Evolutionary conservation across 139 green algal genomes (phyloP).

Genomic region (Gonium pectorale): DNA sequence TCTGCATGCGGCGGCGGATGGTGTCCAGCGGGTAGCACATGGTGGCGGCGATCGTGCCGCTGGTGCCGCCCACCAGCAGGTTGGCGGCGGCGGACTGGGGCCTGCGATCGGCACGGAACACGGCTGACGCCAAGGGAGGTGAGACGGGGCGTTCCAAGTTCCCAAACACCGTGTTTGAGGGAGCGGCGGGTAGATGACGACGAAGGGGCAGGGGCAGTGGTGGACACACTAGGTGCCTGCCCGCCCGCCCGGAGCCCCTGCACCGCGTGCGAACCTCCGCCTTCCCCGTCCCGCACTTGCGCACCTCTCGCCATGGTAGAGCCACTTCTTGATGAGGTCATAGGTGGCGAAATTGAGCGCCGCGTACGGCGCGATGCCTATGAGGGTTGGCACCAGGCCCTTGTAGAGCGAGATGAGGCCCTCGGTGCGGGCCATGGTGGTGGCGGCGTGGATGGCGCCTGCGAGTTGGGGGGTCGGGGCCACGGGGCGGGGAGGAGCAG

Average conservation of each 20-base stretch:
- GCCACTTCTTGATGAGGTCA: conserved; percentile 85
- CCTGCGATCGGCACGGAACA: conserved; percentile 21
- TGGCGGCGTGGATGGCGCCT: conserved; percentile 73
- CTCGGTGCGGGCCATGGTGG: conserved; percentile 72
- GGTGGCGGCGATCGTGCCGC: conserved; percentile 82
- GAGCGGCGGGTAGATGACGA: too few species aligned
- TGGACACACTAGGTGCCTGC: too few species aligned
- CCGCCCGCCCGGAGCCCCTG: too few species aligned
- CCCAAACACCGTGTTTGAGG: too few species aligned
- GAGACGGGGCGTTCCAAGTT: too few species aligned
- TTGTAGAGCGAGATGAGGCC: conserved; percentile 83
- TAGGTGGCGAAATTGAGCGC: conserved; percentile 96
- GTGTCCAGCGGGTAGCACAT: conserved; percentile 95
- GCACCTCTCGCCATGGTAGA: conserved; percentile 76
- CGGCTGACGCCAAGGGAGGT: too few species aligned
- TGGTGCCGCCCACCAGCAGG: conserved; percentile 78
- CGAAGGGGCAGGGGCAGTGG: too few species aligned
- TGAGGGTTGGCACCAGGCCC: conserved; percentile 90
- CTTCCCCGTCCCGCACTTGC: background rate
- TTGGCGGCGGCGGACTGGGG: conserved; percentile 77
- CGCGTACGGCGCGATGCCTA: conserved; percentile 96
- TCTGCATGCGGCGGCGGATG: conserved; percentile 90
- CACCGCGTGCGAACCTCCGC: too few species aligned
- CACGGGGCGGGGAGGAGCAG: too few species aligned
- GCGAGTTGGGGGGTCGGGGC: background rate